Evolutionary conservation across 2,329 filamentous ascomycete genomes (phyloP).

Genomic region (Alternaria dauci): DNA sequence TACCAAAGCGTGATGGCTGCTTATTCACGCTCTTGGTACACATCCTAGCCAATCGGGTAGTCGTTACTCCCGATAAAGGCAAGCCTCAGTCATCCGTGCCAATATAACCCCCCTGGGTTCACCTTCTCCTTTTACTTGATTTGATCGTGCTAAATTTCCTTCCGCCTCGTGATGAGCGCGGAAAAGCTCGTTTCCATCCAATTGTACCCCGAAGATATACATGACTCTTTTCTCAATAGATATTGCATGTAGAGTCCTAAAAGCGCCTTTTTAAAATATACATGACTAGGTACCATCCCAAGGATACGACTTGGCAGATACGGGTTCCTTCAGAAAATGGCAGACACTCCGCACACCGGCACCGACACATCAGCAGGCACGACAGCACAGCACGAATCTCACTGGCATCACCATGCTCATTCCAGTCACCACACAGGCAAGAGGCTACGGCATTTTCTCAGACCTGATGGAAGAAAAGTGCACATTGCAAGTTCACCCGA

Average conservation of each 20-base stretch:
- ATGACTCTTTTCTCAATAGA: background rate
- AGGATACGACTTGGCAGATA: background rate
- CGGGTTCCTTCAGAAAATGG: slow-evolving; percentile 3
- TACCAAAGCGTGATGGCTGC: slow-evolving; percentile 9
- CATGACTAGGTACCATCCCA: background rate
- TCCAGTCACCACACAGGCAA: slow-evolving; percentile 45
- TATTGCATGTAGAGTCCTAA: background rate
- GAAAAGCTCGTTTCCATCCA: background rate
- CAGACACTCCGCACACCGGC: slow-evolving; percentile 13
- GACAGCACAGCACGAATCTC: background rate
- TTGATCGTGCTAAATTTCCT: background rate
- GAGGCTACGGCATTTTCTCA: slow-evolving; percentile 62
- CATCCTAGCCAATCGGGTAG: slow-evolving; percentile 10
- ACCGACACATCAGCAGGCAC: slow-evolving; percentile 12
- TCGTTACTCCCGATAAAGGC: background rate
- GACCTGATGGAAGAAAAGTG: slow-evolving; percentile 64
- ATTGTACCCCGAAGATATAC: background rate
- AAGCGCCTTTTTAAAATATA: background rate
- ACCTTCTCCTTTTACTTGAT: background rate
- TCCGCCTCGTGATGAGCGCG: background rate
- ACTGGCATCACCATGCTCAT: slow-evolving; percentile 30
- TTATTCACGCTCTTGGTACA: slow-evolving; percentile 14
- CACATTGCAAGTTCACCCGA: slow-evolving; percentile 66
- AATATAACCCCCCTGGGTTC: background rate
- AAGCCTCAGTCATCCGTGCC: slow-evolving; percentile 4